Conservation (phyloP, 306 rosid species). For the Ziziphus jujuba region DNA sequence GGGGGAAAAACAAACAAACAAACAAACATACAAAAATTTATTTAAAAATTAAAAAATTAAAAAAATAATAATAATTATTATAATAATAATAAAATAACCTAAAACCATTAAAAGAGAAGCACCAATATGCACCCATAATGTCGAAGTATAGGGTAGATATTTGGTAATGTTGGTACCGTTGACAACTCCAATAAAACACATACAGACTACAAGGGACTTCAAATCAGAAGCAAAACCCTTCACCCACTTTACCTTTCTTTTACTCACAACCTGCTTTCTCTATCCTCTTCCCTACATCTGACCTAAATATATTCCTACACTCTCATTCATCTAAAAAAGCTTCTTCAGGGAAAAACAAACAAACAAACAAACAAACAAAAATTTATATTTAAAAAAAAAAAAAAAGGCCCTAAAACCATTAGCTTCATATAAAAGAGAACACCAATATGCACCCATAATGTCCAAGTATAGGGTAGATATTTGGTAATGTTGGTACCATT, state of each 20-base stretch:
- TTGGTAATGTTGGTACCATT: not conserved
- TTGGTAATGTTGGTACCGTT: not conserved
- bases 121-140: not conserved
- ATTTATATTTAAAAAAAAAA: not conserved
- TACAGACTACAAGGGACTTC: too few species aligned
- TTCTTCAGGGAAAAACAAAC: not conserved
- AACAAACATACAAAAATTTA: too few species aligned
- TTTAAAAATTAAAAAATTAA: too few species aligned
- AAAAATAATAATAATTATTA: too few species aligned
- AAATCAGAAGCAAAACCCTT: too few species aligned
- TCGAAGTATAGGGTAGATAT: not conserved
- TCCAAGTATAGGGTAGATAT: not conserved
- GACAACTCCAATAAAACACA: constrained; percentile 3
- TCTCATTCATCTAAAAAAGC: not conserved
- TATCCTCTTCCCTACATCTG: not conserved
- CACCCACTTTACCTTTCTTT: too few species aligned
- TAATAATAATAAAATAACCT: too few species aligned
- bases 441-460: not conserved
- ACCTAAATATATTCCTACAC: not conserved
- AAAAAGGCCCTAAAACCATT: not conserved
- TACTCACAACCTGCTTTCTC: not conserved
- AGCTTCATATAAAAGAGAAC: not conserved
- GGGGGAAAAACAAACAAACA: too few species aligned
- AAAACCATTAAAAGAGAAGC: constrained; percentile 7
- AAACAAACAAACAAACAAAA: not conserved